These are phyloP conservation scores for Glebionis coronaria DNA, from an alignment of 129 eudicot species.

Conservation along the genomic window DNA sequence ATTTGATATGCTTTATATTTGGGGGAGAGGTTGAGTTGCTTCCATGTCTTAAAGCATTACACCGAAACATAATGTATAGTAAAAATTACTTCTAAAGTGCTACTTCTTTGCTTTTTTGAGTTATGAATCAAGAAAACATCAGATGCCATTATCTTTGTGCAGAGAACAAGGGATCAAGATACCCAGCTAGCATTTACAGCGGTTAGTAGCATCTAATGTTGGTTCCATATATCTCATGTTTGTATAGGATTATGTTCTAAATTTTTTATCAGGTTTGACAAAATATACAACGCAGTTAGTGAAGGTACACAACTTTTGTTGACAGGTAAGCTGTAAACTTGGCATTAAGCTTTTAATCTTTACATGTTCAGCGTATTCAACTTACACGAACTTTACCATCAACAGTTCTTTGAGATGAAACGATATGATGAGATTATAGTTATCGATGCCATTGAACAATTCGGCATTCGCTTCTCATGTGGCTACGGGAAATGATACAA, in stretches of 20 bases:
- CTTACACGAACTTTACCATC: neutral
- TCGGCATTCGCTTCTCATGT: too few species aligned
- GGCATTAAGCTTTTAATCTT: neutral
- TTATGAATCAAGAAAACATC: too few species aligned
- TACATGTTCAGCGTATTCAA: neutral
- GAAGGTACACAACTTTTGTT: slow-evolving; percentile 80
- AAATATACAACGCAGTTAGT: slow-evolving; percentile 78
- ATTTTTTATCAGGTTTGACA: slow-evolving; percentile 49
- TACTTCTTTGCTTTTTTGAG: neutral
- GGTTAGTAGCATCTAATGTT: slow-evolving; percentile 40
- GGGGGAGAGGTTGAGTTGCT: slow-evolving; percentile 82
- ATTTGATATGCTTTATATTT: slow-evolving; percentile 74
- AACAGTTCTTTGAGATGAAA: slow-evolving; percentile 96
- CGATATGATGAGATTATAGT: slow-evolving; percentile 64
- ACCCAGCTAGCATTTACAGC: slow-evolving; percentile 76
- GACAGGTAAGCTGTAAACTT: slow-evolving; percentile 67
- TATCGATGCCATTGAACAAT: too few species aligned
- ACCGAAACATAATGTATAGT: slow-evolving; percentile 66
- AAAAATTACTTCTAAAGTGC: slow-evolving; percentile 14
- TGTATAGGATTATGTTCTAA: neutral
- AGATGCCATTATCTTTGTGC: slow-evolving; percentile 37
- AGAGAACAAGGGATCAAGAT: slow-evolving; percentile 88
- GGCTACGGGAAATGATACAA: too few species aligned
- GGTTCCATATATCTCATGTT: neutral
- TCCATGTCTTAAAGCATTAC: slow-evolving; percentile 68